Percentiles rank a stretch among this genome's conserved stretches.
Conservation (phyloP, 257 asterid species). For the Nicotiana noctiflora region DNA sequence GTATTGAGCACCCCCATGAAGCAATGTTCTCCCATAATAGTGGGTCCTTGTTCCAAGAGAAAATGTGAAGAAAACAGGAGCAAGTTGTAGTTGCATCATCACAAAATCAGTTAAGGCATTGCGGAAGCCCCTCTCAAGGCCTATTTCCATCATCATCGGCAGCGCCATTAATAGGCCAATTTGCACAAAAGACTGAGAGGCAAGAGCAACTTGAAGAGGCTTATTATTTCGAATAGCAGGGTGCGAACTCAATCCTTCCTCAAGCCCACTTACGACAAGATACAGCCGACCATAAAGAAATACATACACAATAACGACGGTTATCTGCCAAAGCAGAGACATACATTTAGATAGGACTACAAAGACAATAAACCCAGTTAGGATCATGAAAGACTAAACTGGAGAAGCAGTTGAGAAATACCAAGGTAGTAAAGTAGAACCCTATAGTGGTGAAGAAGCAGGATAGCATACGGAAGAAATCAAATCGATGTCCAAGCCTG, state of each 20-base stretch:
- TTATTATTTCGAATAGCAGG: slow-evolving; percentile 82
- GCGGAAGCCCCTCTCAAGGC: slow-evolving; percentile 88
- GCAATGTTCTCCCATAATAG: slow-evolving; percentile 82
- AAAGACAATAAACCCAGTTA: neutral
- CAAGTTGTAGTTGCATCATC: slow-evolving; percentile 88
- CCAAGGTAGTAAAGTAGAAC: slow-evolving; percentile 86
- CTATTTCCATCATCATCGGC: slow-evolving; percentile 99
- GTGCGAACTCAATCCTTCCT: slow-evolving; percentile 51
- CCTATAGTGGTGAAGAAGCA: slow-evolving; percentile 87
- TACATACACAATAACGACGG: slow-evolving; percentile 74
- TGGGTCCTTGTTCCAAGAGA: slow-evolving; percentile 92
- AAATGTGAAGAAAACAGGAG: slow-evolving; percentile 86
- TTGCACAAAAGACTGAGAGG: slow-evolving; percentile 92
- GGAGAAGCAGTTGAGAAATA: slow-evolving; percentile 25
- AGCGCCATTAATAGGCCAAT: slow-evolving; percentile 86
- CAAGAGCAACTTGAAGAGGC: slow-evolving; percentile 97
- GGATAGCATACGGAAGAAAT: slow-evolving; percentile 95
- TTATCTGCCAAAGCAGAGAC: slow-evolving; percentile 50
- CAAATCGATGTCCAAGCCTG: slow-evolving; percentile 94
- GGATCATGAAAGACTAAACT: neutral
- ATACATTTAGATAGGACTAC: neutral
- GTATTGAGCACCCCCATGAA: slow-evolving; percentile 91
- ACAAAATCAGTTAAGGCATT: slow-evolving; percentile 79
- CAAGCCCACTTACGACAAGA: slow-evolving; percentile 90
- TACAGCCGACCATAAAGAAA: slow-evolving; percentile 93